These are phyloP conservation scores for Micromonas commoda DNA, from an alignment of 139 green algal genomes.

Conservation along the genomic window DNA sequence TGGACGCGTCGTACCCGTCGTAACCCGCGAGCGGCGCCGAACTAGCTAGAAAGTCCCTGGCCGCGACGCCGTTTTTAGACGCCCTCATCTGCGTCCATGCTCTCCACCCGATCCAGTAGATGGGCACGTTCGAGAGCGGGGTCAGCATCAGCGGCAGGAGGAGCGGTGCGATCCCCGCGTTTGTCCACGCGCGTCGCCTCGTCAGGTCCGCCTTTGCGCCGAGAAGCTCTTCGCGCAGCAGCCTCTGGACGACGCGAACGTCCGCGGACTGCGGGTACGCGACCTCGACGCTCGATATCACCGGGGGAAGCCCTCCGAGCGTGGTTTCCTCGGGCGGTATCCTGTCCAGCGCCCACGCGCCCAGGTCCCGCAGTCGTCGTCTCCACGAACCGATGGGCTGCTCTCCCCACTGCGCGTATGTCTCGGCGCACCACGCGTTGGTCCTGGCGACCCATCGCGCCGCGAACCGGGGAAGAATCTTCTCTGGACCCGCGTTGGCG, in stretches of 20 bases:
- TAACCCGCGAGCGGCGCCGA: not conserved
- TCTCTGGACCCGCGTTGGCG: not conserved
- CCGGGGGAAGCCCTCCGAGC: not conserved
- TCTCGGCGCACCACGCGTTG: too few relatives aligned
- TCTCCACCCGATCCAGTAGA: constrained; percentile 5
- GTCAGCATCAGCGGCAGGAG: constrained; percentile 7
- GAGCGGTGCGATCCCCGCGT: not conserved
- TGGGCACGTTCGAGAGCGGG: constrained; percentile 14
- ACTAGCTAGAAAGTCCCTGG: not conserved
- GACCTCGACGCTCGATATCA: not conserved
- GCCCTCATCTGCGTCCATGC: not conserved
- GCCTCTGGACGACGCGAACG: not conserved
- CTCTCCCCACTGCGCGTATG: not conserved
- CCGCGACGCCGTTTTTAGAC: not conserved
- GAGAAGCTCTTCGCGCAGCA: not conserved
- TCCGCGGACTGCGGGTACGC: not conserved
- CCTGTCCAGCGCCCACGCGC: not conserved
- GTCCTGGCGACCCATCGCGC: too few relatives aligned
- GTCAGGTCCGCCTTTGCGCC: not conserved
- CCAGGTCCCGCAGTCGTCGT: not conserved
- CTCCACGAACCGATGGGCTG: not conserved
- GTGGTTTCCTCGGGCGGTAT: not conserved
- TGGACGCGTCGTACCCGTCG: not conserved
- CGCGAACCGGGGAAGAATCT: too few relatives aligned
- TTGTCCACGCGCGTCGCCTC: not conserved